These are phyloP conservation scores for Carpinus fangiana DNA, from an alignment of 306 rosid genomes.

Conservation along the genomic window DNA sequence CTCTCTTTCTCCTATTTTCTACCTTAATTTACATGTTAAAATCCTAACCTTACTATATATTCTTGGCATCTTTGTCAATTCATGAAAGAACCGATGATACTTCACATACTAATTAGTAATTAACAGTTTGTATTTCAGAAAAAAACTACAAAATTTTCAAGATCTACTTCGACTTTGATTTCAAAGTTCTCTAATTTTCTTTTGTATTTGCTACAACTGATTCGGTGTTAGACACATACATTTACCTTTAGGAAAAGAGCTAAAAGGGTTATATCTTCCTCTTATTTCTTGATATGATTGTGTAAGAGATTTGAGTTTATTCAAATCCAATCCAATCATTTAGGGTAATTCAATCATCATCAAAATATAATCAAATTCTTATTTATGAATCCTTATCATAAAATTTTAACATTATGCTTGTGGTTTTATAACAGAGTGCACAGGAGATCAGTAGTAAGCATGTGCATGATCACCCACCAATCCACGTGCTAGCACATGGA, in stretches of 20 bases:
- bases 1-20: background rate
- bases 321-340: too few species aligned
- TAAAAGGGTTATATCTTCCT: too few species aligned
- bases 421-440: conserved; percentile 31
- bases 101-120: background rate
- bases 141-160: background rate
- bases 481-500: background rate
- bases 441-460: conserved; percentile 23
- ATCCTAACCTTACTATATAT: background rate
- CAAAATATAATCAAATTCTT: too few species aligned
- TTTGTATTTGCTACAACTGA: background rate
- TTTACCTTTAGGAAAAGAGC: too few species aligned
- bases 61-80: background rate
- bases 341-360: too few species aligned
- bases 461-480: background rate
- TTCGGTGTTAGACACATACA: too few species aligned
- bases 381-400: too few species aligned
- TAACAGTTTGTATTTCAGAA: background rate
- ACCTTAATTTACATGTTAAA: background rate
- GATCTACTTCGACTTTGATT: background rate
- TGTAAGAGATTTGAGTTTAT: too few species aligned
- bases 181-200: background rate
- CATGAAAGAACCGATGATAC: background rate
- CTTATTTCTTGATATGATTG: too few species aligned
- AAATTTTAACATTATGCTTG: background rate